Percentiles rank a stretch among this genome's conserved stretches.
Conservation (phyloP, 768 basidiomycete genomes). For the Porpolomopsis calyptriformis region DNA sequence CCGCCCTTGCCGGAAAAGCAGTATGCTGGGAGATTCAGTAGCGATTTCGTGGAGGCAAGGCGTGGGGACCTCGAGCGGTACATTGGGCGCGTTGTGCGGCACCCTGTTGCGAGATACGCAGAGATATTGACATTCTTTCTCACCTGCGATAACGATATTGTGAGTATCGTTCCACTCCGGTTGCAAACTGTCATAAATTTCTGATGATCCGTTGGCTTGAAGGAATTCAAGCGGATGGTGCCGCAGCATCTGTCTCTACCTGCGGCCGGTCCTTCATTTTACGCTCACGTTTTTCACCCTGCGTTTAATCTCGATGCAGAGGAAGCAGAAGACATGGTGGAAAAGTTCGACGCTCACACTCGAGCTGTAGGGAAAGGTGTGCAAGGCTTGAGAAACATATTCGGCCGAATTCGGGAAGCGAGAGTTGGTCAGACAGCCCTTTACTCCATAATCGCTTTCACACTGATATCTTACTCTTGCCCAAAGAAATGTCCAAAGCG, state of each 20-base stretch:
- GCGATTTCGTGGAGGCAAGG: conserved; percentile 74
- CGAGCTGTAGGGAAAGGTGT: conserved; percentile 60
- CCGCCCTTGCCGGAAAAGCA: conserved; percentile 82
- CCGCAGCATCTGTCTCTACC: conserved; percentile 51
- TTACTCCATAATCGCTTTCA: too few relatives aligned
- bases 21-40: conserved; percentile 69
- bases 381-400: conserved; percentile 52
- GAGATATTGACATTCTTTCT: conserved; percentile 76
- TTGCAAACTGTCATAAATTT: not conserved
- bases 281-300: conserved; percentile 72
- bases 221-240: conserved; percentile 66
- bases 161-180: conserved; percentile 26
- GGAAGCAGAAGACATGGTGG: conserved; percentile 50
- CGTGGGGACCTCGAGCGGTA: conserved; percentile 77
- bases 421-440: conserved; percentile 58
- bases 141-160: conserved; percentile 62
- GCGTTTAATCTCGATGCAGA: conserved; percentile 73
- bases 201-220: conserved; percentile 1
- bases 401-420: conserved; percentile 52
- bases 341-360: conserved; percentile 56
- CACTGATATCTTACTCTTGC: too few relatives aligned
- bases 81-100: conserved; percentile 54
- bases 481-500: conserved; percentile 67
- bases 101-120: conserved; percentile 68
- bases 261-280: conserved; percentile 67